Evolutionary conservation across 2,329 filamentous ascomycete species (phyloP).

Genomic region (Tolypocladium guangdongense): DNA sequence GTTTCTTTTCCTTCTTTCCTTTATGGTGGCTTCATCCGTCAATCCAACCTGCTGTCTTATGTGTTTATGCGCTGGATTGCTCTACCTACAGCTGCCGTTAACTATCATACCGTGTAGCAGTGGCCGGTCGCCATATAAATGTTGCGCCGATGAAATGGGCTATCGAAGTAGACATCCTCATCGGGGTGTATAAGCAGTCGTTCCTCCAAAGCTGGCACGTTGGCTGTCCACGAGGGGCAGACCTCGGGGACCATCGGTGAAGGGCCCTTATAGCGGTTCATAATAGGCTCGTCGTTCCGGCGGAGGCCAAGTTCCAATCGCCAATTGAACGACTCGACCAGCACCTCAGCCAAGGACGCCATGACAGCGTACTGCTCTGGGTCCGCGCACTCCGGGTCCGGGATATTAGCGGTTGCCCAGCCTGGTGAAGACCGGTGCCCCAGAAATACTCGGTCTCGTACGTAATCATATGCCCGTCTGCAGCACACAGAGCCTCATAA

Average conservation of each 20-base stretch:
- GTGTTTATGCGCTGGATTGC: no score
- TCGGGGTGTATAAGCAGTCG: constrained; percentile 2
- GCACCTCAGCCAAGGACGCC: constrained; percentile 11
- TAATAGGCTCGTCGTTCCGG: constrained; percentile 1
- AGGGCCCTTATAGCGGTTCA: constrained; percentile 1
- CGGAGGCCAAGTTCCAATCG: constrained; percentile 11
- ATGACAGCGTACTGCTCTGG: constrained; percentile 13
- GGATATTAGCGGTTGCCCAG: constrained; percentile 9
- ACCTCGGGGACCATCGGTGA: constrained; percentile 1
- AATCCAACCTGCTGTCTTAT: no score
- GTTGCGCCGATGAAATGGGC: constrained; percentile 6
- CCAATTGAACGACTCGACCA: constrained; percentile 14
- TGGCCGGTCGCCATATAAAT: constrained; percentile 5
- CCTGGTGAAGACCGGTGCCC: constrained; percentile 7
- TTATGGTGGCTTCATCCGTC: no score
- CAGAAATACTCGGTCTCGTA: constrained; percentile 18
- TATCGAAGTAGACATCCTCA: constrained; percentile 1
- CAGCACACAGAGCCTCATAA: constrained; percentile 16
- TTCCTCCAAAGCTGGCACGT: constrained; percentile 1
- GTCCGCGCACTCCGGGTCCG: constrained; percentile 9
- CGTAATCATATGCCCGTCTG: constrained; percentile 11
- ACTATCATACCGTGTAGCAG: constrained; percentile 8
- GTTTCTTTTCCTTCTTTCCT: no score
- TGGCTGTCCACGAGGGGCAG: constrained; percentile 3
- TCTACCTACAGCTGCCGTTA: no score